Conservation (phyloP, 768 basidiomycete genomes). For the Rhodotorula toruloides region DNA sequence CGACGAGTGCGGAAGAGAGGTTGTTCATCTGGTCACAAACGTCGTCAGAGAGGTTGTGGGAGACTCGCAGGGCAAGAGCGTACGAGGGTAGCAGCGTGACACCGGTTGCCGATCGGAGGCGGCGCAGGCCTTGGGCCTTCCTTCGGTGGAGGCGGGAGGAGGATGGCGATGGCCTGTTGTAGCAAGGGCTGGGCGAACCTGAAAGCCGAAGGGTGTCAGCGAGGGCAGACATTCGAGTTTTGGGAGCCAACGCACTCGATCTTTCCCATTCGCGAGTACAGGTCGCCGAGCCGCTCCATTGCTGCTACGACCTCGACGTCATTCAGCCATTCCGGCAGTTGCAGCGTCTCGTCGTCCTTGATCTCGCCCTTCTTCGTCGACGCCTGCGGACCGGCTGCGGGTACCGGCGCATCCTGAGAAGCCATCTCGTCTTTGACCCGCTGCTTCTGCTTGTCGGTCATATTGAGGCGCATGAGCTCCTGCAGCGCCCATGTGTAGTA, state of each 20-base stretch:
- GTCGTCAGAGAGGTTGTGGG: not conserved
- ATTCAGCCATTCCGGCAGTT: constrained; percentile 24
- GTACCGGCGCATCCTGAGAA: not conserved
- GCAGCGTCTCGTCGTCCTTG: not conserved
- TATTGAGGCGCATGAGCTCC: constrained; percentile 31
- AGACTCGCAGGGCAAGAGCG: not conserved
- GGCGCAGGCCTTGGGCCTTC: not conserved
- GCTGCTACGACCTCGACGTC: constrained; percentile 31
- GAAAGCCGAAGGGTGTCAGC: not conserved
- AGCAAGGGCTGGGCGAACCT: constrained; percentile 34
- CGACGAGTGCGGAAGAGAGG: constrained; percentile 34
- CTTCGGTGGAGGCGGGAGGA: constrained; percentile 33
- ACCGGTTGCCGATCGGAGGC: constrained; percentile 26
- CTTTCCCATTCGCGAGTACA: constrained; percentile 30
- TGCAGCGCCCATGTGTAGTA: constrained; percentile 30
- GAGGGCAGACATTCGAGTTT: too few species aligned
- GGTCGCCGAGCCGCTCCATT: constrained; percentile 34
- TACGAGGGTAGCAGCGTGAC: constrained; percentile 38
- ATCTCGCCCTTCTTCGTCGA: not conserved
- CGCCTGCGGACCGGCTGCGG: not conserved
- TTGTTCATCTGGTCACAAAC: constrained; percentile 31
- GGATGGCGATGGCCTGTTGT: constrained; percentile 33
- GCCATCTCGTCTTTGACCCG: constrained; percentile 2
- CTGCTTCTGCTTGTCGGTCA: constrained; percentile 23
- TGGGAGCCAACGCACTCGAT: constrained; percentile 17